Evolutionary conservation across 352 stramenopile species (phyloP).

Genomic region (Phytophthora palmivora): DNA sequence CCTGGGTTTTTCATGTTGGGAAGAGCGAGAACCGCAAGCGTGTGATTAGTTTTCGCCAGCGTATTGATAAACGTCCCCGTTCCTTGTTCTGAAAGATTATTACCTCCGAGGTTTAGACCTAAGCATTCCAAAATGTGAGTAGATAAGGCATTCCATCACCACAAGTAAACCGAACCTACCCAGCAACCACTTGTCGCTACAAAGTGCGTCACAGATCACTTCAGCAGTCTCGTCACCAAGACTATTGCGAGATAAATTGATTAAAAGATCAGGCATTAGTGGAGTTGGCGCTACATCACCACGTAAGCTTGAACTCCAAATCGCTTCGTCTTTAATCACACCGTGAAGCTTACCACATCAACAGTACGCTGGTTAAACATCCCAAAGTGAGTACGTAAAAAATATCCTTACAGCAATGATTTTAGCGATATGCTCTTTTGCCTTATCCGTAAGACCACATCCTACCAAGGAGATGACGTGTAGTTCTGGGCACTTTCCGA

Average conservation of each 20-base stretch:
- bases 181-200: constrained; percentile 73
- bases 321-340: constrained; percentile 54
- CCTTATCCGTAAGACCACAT: constrained; percentile 58
- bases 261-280: constrained; percentile 36
- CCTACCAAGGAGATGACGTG: constrained; percentile 51
- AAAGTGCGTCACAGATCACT: constrained; percentile 57
- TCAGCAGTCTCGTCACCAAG: constrained; percentile 50
- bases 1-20: constrained; percentile 40
- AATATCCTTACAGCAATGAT: constrained; percentile 52
- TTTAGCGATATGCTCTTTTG: constrained; percentile 61
- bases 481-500: constrained; percentile 51
- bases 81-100: constrained; percentile 44
- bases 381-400: background rate
- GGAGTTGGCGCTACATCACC: constrained; percentile 28
- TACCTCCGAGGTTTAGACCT: constrained; percentile 60
- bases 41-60: constrained; percentile 51
- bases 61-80: constrained; percentile 42
- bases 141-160: background rate
- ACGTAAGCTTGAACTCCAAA: constrained; percentile 67
- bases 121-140: background rate
- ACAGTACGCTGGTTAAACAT: background rate
- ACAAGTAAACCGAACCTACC: constrained; percentile 25
- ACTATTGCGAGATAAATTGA: constrained; percentile 60
- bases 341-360: constrained; percentile 50
- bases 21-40: constrained; percentile 52